Conservation (phyloP, 805 yeast species). For the Candida manassasensis region DNA sequence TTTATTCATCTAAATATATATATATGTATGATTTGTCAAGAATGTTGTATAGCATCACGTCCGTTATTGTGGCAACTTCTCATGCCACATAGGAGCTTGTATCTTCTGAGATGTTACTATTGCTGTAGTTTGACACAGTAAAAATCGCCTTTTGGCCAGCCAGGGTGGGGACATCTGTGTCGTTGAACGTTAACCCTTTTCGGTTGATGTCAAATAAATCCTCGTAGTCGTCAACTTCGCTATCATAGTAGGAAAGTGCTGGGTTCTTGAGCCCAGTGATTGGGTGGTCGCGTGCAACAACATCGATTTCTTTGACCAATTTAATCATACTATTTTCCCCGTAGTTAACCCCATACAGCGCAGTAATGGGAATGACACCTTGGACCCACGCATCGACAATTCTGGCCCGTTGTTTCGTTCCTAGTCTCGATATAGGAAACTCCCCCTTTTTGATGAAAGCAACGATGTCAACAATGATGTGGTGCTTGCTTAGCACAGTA, state of each 20-base stretch:
- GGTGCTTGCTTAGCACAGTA: constrained; percentile 73
- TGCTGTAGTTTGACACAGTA: constrained; percentile 9
- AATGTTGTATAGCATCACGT: no score
- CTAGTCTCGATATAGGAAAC: constrained; percentile 67
- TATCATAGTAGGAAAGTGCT: constrained; percentile 37
- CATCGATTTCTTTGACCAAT: constrained; percentile 51
- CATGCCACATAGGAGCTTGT: no score
- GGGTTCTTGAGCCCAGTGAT: constrained; percentile 39
- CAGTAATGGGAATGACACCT: constrained; percentile 39
- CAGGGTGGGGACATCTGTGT: constrained; percentile 5
- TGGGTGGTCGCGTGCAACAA: constrained; percentile 35
- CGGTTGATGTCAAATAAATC: constrained; percentile 30
- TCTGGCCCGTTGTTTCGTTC: constrained; percentile 70
- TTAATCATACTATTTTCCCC: constrained; percentile 65
- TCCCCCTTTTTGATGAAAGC: constrained; percentile 65
- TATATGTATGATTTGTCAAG: no score
- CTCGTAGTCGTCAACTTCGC: constrained; percentile 12
- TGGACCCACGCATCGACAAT: constrained; percentile 54
- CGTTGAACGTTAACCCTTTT: constrained; percentile 28
- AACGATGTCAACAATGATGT: constrained; percentile 76
- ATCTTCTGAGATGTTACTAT: constrained; percentile 7
- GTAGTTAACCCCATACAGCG: constrained; percentile 48
- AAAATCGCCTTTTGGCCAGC: constrained; percentile 11
- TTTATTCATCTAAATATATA: no score
- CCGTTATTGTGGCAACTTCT: no score